phyloP scores from a whole-genome alignment of 306 rosid genomes.

The Vigna hirtella region DNA sequence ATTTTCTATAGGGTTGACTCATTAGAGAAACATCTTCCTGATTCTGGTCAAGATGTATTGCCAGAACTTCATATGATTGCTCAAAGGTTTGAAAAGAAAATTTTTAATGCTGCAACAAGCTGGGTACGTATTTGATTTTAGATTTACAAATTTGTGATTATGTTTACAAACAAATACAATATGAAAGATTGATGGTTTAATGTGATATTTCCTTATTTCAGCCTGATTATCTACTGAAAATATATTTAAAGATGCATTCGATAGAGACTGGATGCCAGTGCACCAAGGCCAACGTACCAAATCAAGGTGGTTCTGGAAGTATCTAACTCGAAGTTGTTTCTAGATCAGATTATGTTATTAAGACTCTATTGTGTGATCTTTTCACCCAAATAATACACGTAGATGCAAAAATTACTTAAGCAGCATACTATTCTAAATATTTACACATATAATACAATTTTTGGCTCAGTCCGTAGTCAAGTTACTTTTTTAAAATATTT shows the following conservation, averaged over 20 bases:
- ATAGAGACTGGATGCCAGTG: constrained; percentile 55
- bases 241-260: constrained; percentile 58
- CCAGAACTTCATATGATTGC: constrained; percentile 80
- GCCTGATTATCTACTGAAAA: constrained; percentile 61
- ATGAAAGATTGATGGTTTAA: constrained; percentile 13
- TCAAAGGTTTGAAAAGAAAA: constrained; percentile 83
- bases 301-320: no score
- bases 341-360: no score
- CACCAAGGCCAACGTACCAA: no score
- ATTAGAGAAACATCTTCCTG: constrained; percentile 77
- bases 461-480: no score
- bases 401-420: no score
- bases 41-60: constrained; percentile 74
- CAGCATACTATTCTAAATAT: no score
- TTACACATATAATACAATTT: no score
- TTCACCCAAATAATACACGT: no score
- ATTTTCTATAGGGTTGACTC: constrained; percentile 73
- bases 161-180: background rate
- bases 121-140: constrained; percentile 55
- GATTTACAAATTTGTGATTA: constrained; percentile 10
- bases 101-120: constrained; percentile 71
- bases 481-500: no score
- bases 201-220: constrained; percentile 44
- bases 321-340: no score
- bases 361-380: no score